Evolutionary conservation across 345 rosid species (phyloP), one percentile per base, ranked within the genome.

Genomic region (thale cress (Arabidopsis thaliana)): DNA sequence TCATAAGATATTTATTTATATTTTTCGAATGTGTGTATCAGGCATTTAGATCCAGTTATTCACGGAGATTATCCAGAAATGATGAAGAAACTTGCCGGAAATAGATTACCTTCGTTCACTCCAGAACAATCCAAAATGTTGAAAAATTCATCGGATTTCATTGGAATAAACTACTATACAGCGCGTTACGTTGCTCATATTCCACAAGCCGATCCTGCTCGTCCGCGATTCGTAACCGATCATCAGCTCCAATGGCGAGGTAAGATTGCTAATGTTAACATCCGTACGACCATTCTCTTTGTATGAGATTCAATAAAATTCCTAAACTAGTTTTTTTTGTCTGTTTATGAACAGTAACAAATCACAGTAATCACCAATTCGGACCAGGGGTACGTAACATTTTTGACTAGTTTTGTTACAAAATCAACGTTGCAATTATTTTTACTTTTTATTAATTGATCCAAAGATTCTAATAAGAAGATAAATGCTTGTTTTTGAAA

Each of bases 341-440:
- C 3, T 59, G 14, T 48, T 59, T 53, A 5, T 25, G 32, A 71
- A 44, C 74, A 75, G 79, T 7, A 4, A 68, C 13, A 46, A 66
- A 66, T 51, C 67, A 33, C 13, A 68, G 68, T 59, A 50, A 65
- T n/a, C 72, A 75, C 42, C 33, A n/a, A 34, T 8, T 75, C 1
- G 79, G 79, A 65, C 74, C 79, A 67, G 53, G 16, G 73, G 79
- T 75, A 75, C 50, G 68, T 22, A 12, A 45, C n/a, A 36, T 59
- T 59, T 20, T 59, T 23, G 13, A 59, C 30, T 36, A 1, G 37
- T 59, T 36, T 34, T 7, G 34, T 8, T 16, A 20, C 32, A 33
- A 13, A 58, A 34, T 34, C 1, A 34, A 16, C 42, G 8, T 58
- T 6, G 13, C 4, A 58, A n/a, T 34, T 12, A 6, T 59, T 2